These are phyloP conservation scores for Tricholoma flavovirens DNA, from an alignment of 768 basidiomycete species.

Conservation along the genomic window DNA sequence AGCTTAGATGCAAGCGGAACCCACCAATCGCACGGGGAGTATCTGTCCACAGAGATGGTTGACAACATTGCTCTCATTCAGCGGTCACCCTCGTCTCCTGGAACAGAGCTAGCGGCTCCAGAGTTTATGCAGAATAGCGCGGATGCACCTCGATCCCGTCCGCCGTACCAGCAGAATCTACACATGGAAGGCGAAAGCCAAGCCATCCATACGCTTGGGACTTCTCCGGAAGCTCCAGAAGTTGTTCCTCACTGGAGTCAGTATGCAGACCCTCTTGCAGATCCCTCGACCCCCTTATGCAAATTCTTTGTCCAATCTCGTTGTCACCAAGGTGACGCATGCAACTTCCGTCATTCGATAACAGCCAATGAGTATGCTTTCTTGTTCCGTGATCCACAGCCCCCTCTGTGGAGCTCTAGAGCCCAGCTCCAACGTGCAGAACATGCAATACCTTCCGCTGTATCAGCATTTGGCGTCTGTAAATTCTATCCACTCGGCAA, in stretches of 20 bases:
- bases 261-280: slow-evolving; percentile 35
- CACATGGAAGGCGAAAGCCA: slow-evolving; percentile 7
- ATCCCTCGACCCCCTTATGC: slow-evolving; percentile 31
- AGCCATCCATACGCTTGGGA: neutral
- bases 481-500: slow-evolving; percentile 31
- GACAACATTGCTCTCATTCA: neutral
- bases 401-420: slow-evolving; percentile 23
- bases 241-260: slow-evolving; percentile 34
- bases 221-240: slow-evolving; percentile 19
- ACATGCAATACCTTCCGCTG: neutral
- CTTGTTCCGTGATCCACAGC: slow-evolving; percentile 35
- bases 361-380: slow-evolving; percentile 31
- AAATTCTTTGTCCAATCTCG: slow-evolving; percentile 32
- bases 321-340: slow-evolving; percentile 27
- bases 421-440: neutral
- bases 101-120: neutral
- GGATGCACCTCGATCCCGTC: neutral
- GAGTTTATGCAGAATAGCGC: neutral
- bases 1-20: neutral
- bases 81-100: neutral
- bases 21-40: neutral
- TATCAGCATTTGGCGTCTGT: slow-evolving; percentile 20
- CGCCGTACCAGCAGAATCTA: neutral
- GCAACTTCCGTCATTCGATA: slow-evolving; percentile 36
- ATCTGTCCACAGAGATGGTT: neutral